Percentiles rank a stretch among this genome's conserved stretches.
Evolutionary conservation across 2,329 filamentous ascomycete genomes (phyloP).

Genomic region (Lecanosticta acicola): DNA sequence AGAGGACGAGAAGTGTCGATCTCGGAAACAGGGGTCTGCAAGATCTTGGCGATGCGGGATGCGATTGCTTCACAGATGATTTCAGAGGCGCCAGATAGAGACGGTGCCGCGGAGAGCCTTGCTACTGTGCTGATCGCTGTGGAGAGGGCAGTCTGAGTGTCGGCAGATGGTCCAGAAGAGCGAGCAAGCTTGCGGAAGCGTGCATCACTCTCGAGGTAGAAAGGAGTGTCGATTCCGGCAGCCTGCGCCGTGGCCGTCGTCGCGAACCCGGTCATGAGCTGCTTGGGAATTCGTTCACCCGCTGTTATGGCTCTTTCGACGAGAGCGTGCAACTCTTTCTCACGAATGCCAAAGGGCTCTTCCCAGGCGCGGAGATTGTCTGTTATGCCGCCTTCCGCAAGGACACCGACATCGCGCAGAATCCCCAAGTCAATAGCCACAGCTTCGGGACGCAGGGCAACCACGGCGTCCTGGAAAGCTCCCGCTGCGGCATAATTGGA

Average conservation of each 20-base stretch:
- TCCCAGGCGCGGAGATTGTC: too few species aligned
- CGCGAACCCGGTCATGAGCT: background rate
- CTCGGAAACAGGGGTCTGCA: background rate
- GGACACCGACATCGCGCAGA: background rate
- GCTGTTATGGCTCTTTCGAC: slow-evolving; percentile 4
- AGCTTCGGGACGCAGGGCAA: slow-evolving; percentile 19
- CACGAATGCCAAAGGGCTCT: slow-evolving; percentile 4
- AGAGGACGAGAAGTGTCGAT: background rate
- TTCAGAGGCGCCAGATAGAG: background rate
- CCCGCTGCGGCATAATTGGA: slow-evolving; percentile 23
- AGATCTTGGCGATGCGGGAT: background rate
- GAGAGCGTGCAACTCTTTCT: slow-evolving; percentile 5
- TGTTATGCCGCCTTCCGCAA: slow-evolving; percentile 6
- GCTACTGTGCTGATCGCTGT: background rate
- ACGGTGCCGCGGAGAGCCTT: background rate
- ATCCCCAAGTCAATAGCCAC: slow-evolving; percentile 24
- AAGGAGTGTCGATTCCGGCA: background rate
- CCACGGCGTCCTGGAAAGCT: slow-evolving; percentile 22
- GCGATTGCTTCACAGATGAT: background rate
- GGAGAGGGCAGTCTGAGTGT: too few species aligned
- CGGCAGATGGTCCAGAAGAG: background rate
- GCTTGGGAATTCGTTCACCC: background rate
- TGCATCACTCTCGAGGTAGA: background rate
- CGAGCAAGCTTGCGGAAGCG: background rate
- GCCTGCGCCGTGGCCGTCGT: background rate